Evolutionary conservation across 2,329 filamentous ascomycete species (phyloP).

Genomic region (Colletotrichum ledebouriae): DNA sequence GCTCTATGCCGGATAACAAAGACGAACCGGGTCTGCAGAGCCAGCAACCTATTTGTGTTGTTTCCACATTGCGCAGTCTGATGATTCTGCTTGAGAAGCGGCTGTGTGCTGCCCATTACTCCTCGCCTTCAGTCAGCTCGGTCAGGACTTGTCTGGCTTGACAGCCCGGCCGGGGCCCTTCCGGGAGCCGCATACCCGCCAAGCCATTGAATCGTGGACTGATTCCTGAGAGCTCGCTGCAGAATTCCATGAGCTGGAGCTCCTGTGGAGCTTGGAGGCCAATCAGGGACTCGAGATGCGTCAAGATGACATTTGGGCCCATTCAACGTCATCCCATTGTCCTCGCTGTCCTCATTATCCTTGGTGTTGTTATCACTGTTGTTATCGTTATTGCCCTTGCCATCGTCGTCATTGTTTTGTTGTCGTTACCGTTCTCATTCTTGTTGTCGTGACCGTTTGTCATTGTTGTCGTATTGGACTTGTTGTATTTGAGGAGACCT

Average conservation of each 20-base stretch:
- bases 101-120: neutral
- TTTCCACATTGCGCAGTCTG: constrained; percentile 18
- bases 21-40: constrained; percentile 9
- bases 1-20: constrained; percentile 3
- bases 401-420: no score
- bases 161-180: neutral
- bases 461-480: no score
- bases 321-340: neutral
- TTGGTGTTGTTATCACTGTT: no score
- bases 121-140: no score
- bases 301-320: neutral
- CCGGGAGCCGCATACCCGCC: neutral
- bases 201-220: neutral
- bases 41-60: neutral
- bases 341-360: no score
- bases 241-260: neutral
- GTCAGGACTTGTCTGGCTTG: no score
- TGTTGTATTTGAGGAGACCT: no score
- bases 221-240: neutral
- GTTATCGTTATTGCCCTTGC: no score
- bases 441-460: no score
- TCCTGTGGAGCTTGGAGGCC: neutral
- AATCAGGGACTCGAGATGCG: neutral
- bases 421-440: no score
- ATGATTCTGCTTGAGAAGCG: neutral